phyloP scores from a whole-genome alignment of 306 rosid genomes.

The Hylodesmum podocarpum region DNA sequence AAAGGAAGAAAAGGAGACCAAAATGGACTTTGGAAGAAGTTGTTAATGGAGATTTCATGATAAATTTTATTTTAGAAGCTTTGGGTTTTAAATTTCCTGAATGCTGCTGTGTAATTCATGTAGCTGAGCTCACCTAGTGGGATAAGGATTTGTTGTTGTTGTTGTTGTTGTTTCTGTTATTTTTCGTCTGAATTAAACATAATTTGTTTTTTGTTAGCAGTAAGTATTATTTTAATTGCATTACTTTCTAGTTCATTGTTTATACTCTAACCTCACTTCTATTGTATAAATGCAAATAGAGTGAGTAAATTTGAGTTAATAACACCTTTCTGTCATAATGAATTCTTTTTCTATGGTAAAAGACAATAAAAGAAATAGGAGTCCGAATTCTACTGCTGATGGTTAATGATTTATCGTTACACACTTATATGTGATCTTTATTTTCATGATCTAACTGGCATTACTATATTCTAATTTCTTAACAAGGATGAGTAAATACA shows the following conservation, averaged over 20 bases:
- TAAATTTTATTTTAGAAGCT: no score
- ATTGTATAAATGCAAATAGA: background rate
- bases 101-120: no score
- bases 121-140: no score
- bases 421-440: background rate
- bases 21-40: no score
- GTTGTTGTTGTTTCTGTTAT: no score
- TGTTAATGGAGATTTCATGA: no score
- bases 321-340: background rate
- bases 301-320: constrained; percentile 1
- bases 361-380: background rate
- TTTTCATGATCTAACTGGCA: constrained; percentile 4
- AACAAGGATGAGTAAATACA: constrained; percentile 75
- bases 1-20: no score
- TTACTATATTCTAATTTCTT: constrained; percentile 17
- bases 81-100: no score
- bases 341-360: background rate
- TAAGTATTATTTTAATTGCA: background rate
- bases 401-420: background rate
- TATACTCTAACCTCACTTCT: background rate
- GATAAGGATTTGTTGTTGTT: no score
- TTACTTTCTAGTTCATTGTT: background rate
- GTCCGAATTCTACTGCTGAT: background rate
- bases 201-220: background rate
- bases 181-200: no score